Evolutionary conservation across 140 eudicot genomes (phyloP), one percentile per base, ranked within the genome.

Genomic region (Stevia rebaudiana): DNA sequence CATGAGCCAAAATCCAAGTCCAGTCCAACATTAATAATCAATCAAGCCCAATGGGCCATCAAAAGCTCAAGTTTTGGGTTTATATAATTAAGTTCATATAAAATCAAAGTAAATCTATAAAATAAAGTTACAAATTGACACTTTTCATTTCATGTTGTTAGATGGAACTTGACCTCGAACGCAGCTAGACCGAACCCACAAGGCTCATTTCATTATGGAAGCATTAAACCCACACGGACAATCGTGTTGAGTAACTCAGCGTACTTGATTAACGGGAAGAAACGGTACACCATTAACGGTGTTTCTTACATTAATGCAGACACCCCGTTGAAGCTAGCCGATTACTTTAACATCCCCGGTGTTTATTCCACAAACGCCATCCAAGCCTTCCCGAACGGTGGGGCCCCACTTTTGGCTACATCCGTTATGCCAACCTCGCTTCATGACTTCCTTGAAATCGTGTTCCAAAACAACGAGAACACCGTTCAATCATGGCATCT

Each of bases 151-250:
- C 19, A 43, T 51, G 42, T 11, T 59, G 67, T 77, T 40, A 90
- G 97, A 74, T 83, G 95, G 97, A 92, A 88, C 66, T 76, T 92
- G 76, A 92, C 98, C 54, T 75, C 98, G 5, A 92, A 88, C 70
- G 98, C 98, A 37, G 98, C 98, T 17, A 74, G 98, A 78, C 98
- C 98, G 0, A 92, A 92, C 74, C 98, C 97, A 6, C 98, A 92
- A 65, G 98, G 98, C 58, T 92, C 98, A 8, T 92, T 69, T 76
- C 96, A 85, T 62, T 92, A 92, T 24, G 98, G 98, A 65, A 73
- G 64, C 28, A 83, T 92, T 48, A 72, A 58, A 53, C 77, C 82
- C 17, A 68, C 95, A 21, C 78, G 78, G 65, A 92, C 94, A 11
- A 68, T 92, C 22, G 67, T 92, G 35, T 70, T 92, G 59, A 76